A percentile compares a stretch with the other conserved stretches of the same genome.
Conservation (phyloP, 2,329 filamentous ascomycete genomes). For the Parascedosporium putredinis region DNA sequence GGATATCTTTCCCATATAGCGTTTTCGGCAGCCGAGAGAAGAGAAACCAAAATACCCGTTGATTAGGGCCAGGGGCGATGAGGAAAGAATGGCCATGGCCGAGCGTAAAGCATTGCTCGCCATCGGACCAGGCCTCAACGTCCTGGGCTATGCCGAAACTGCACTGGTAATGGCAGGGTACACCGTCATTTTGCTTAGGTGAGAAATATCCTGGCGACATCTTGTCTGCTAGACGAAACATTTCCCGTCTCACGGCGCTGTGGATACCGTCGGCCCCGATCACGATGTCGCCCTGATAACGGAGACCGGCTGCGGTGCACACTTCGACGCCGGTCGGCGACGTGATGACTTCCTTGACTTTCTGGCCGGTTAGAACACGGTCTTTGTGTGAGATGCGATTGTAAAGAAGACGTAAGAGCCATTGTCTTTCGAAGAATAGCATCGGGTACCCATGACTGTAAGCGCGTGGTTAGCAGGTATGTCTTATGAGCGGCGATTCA, state of each 20-base stretch:
- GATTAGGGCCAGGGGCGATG: constrained; percentile 19
- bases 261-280: constrained; percentile 31
- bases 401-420: constrained; percentile 23
- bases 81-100: constrained; percentile 18
- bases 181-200: constrained; percentile 12
- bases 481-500: too few relatives aligned
- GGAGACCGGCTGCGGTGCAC: constrained; percentile 18
- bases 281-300: constrained; percentile 22
- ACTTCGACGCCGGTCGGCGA: constrained; percentile 16
- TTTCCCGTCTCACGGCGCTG: constrained; percentile 24
- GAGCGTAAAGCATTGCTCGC: constrained; percentile 13
- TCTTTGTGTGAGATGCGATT: constrained; percentile 20
- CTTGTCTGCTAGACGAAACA: constrained; percentile 15
- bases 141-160: constrained; percentile 27
- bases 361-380: constrained; percentile 12
- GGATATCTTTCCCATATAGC: neutral
- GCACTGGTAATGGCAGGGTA: constrained; percentile 21
- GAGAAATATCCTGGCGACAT: constrained; percentile 17
- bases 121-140: constrained; percentile 13
- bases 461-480: too few relatives aligned
- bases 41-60: constrained; percentile 25
- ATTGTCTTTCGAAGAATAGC: constrained; percentile 25
- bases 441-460: constrained; percentile 21
- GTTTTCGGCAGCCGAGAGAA: constrained; percentile 18
- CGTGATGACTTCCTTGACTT: constrained; percentile 12